Conservation (phyloP, 495 filamentous ascomycete species). For the Pseudevernia furfuracea region DNA sequence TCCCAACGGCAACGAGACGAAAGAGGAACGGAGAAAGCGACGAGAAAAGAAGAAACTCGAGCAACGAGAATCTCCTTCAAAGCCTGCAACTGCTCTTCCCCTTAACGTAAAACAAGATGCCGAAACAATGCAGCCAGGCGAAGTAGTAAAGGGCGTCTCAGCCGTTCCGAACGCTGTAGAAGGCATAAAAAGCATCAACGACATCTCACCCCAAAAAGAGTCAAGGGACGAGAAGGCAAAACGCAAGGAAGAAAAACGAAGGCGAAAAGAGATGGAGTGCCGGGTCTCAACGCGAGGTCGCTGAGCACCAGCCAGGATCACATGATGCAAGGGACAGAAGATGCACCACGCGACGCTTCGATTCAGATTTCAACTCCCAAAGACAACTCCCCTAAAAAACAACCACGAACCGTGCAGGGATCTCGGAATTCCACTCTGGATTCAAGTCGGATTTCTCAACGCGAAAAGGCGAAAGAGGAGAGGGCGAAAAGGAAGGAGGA, state of each 20-base stretch:
- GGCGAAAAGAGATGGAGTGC: conserved; percentile 1
- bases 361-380: not conserved
- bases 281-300: not conserved
- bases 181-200: not conserved
- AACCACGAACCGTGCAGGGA: not conserved
- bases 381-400: not conserved
- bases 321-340: not conserved
- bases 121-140: conserved; percentile 10
- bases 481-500: conserved; percentile 12
- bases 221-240: conserved; percentile 4
- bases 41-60: not conserved
- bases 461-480: conserved; percentile 7
- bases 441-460: not conserved
- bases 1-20: not conserved
- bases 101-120: not conserved
- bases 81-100: conserved; percentile 2
- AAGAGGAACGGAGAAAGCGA: conserved; percentile 4
- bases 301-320: not conserved
- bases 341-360: not conserved
- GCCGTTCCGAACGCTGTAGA: conserved; percentile 5
- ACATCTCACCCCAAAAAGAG: not conserved
- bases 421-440: not conserved
- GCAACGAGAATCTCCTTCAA: no score
- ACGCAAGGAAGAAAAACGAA: not conserved
- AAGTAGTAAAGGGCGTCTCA: conserved; percentile 3